Percentiles rank a stretch among this genome's conserved stretches.
phyloP scores from a whole-genome alignment of 768 basidiomycete species.

The Mycena epipterygia region DNA sequence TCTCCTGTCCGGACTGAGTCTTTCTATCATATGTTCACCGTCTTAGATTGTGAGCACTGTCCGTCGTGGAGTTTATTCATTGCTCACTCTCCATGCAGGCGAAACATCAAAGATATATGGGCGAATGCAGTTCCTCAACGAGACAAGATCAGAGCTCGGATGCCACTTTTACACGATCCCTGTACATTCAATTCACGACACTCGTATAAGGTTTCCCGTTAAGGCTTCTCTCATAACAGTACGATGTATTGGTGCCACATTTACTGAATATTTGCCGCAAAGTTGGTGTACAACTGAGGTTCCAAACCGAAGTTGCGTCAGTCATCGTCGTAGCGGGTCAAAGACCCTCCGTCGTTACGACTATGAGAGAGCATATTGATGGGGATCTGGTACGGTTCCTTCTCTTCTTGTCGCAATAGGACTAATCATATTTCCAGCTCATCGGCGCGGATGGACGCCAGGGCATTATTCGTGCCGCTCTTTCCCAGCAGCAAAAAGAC shows the following conservation, averaged over 20 bases:
- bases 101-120: not conserved
- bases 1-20: not conserved
- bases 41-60: not conserved
- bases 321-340: not conserved
- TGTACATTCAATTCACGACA: not conserved
- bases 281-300: not conserved
- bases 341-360: not conserved
- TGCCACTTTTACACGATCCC: conserved; percentile 15
- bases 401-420: not conserved
- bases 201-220: not conserved
- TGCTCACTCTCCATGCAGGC: not conserved
- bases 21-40: not conserved
- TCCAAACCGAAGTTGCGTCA: not conserved
- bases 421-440: not conserved
- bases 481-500: not conserved
- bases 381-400: not conserved
- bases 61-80: not conserved
- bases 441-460: conserved; percentile 8
- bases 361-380: not conserved
- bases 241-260: not conserved
- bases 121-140: not conserved
- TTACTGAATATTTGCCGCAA: not conserved
- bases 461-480: not conserved
- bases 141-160: conserved; percentile 4
- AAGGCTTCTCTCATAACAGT: not conserved